Conservation (phyloP, 371 early-diverging fungal species). For the Smittium culicis region DNA sequence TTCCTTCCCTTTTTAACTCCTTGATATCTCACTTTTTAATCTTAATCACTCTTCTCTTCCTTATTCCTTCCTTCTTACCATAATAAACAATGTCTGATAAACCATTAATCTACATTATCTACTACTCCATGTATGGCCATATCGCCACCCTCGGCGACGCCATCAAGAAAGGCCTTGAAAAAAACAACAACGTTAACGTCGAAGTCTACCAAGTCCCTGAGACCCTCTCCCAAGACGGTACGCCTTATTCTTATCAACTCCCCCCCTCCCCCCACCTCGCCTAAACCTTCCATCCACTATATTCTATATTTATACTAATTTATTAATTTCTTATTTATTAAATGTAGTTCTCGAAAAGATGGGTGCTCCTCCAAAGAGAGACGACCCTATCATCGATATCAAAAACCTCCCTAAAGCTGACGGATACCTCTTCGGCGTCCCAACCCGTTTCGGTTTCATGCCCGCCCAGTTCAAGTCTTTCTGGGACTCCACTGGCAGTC, state of each 20-base stretch:
- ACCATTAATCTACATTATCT: constrained; percentile 39
- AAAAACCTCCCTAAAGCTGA: constrained; percentile 40
- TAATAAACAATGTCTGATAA: too few species aligned
- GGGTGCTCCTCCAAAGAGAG: constrained; percentile 42
- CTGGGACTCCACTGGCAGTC: constrained; percentile 49
- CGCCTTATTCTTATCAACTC: too few species aligned
- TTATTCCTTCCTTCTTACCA: too few species aligned
- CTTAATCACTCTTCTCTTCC: too few species aligned
- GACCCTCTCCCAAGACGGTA: constrained; percentile 42
- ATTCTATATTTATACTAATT: too few species aligned
- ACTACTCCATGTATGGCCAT: constrained; percentile 52
- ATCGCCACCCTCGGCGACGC: constrained; percentile 44
- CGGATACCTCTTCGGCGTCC: constrained; percentile 38
- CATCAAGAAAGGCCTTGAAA: constrained; percentile 43
- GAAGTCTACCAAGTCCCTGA: constrained; percentile 47
- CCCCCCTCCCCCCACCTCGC: too few species aligned
- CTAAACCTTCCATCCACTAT: too few species aligned
- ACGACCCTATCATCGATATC: constrained; percentile 40
- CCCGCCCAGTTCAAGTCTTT: constrained; percentile 50
- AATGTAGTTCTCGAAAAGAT: constrained; percentile 50
- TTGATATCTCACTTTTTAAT: too few species aligned
- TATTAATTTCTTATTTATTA: too few species aligned
- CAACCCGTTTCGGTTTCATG: constrained; percentile 37
- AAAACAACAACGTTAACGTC: constrained; percentile 36
- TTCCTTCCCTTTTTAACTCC: too few species aligned